Base-by-base conservation (phyloP, 495 filamentous ascomycete species). In the Pseudomonodictys pantanalensis region DNA sequence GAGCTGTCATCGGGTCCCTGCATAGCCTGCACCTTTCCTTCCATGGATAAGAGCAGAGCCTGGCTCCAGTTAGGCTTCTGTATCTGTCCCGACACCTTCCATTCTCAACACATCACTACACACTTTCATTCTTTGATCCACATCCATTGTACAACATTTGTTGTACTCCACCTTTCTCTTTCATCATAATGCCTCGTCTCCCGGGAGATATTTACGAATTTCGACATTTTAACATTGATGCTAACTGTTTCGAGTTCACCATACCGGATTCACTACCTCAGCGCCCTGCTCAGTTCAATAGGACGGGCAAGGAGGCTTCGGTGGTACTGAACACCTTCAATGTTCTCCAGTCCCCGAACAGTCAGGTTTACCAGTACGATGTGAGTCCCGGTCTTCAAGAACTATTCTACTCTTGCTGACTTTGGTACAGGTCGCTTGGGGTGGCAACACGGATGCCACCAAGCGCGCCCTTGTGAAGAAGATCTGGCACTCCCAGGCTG, bases 311-410 rank as follows among this genome's bases (percentile, higher is more conserved):
- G 30, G 67, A 75, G 0, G 76, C 86, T 17, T 73, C 74, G 7
- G 67, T 97, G 6, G 66, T 72, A 0, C 71, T 95, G 48, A 98
- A 98, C 71, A 82, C 89, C 7, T 96, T 83, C 72, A 77, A 79
- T 0, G 82, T 96, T n/a, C 62, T 52, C 2, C 65, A 73, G 54
- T 80, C 76, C 28, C 81, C 83, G 0, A 79, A 65, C 18, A 75
- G 70, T 5, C 74, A 76, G 0, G 78, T 96, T 43, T 85, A 82
- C 55, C 91, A 96, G 73, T 97, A 91, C 60, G 92, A 96, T 76
- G 90, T 96, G 75, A 80, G 88, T 82, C 18, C 44, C 18, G 29
- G 47, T 29, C 3, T 18, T 17, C 24, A 4, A 15, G 3, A 17
- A 22, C 44, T 32, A 29, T 26, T 47, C 15, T 17, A n/a, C 17